phyloP scores from a whole-genome alignment of 2,329 filamentous ascomycete genomes.

The Cyclaneusma minus region DNA sequence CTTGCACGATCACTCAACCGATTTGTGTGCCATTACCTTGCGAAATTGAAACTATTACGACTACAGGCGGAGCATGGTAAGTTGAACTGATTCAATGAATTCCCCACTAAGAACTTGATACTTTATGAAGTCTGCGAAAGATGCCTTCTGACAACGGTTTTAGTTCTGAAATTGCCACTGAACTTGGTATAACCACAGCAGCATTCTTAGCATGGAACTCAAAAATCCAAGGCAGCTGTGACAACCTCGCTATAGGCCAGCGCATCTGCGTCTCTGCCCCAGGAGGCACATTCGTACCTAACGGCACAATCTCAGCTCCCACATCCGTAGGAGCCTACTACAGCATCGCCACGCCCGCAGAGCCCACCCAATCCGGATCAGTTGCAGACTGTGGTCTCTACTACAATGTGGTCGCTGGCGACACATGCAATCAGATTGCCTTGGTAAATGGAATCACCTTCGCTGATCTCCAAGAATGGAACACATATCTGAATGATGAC shows the following conservation, averaged over 20 bases:
- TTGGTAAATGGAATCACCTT: slow-evolving; percentile 3
- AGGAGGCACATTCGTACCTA: slow-evolving; percentile 3
- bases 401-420: slow-evolving; percentile 7
- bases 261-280: slow-evolving; percentile 5
- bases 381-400: slow-evolving; percentile 8
- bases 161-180: slow-evolving; percentile 2
- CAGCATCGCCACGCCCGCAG: slow-evolving; percentile 8
- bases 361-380: no score
- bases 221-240: slow-evolving; percentile 9
- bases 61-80: slow-evolving; percentile 5
- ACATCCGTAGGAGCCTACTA: slow-evolving; percentile 6
- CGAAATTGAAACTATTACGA: slow-evolving; percentile 6
- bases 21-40: slow-evolving; percentile 8
- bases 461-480: slow-evolving; percentile 4
- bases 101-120: no score
- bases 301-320: slow-evolving; percentile 4
- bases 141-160: no score
- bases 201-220: slow-evolving; percentile 8
- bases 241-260: slow-evolving; percentile 6
- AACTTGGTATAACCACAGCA: slow-evolving; percentile 2
- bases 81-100: no score
- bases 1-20: slow-evolving; percentile 4
- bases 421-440: slow-evolving; percentile 4
- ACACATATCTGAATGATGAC: slow-evolving; percentile 5
- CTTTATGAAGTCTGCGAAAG: no score